These are phyloP conservation scores for Alternaria sp. DNA, from an alignment of 2,329 filamentous ascomycete genomes.

Conservation along the genomic window DNA sequence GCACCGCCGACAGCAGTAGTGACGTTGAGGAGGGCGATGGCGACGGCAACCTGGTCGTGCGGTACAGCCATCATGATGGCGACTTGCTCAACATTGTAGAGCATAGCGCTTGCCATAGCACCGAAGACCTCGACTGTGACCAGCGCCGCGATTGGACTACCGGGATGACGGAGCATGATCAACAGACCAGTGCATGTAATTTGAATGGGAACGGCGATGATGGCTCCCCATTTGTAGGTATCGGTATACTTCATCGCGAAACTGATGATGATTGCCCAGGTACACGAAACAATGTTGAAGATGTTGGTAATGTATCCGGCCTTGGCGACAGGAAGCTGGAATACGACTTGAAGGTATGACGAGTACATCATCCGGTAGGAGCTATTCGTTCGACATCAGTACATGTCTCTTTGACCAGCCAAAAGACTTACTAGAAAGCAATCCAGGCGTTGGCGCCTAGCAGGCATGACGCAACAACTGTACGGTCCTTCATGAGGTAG, in stretches of 20 bases:
- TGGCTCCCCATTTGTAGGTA: conserved; percentile 36
- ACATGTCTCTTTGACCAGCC: not conserved
- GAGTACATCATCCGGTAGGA: conserved; percentile 45
- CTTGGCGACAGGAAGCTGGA: conserved; percentile 25
- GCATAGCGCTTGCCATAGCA: conserved; percentile 32
- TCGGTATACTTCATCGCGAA: conserved; percentile 32
- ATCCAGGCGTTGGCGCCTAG: conserved; percentile 34
- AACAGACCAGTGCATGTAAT: conserved; percentile 38
- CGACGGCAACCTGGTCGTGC: conserved; percentile 28
- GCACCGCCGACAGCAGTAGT: conserved; percentile 61
- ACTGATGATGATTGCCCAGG: conserved; percentile 28
- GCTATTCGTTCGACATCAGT: conserved; percentile 10
- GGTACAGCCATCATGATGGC: conserved; percentile 33
- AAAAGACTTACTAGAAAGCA: conserved; percentile 31
- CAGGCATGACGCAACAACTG: conserved; percentile 61
- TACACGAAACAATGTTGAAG: conserved; percentile 33
- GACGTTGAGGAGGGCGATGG: conserved; percentile 61
- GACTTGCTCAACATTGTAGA: conserved; percentile 30
- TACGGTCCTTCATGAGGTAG: conserved; percentile 57
- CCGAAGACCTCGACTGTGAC: conserved; percentile 41
- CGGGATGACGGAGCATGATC: conserved; percentile 39
- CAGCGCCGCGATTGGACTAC: conserved; percentile 32
- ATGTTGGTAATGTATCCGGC: conserved; percentile 34
- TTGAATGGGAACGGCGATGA: conserved; percentile 32
- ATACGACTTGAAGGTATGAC: conserved; percentile 52